Evolutionary conservation across 2,329 filamentous ascomycete species (phyloP), one percentile per base, ranked within the genome.

Genomic region (Diaporthe destruens): DNA sequence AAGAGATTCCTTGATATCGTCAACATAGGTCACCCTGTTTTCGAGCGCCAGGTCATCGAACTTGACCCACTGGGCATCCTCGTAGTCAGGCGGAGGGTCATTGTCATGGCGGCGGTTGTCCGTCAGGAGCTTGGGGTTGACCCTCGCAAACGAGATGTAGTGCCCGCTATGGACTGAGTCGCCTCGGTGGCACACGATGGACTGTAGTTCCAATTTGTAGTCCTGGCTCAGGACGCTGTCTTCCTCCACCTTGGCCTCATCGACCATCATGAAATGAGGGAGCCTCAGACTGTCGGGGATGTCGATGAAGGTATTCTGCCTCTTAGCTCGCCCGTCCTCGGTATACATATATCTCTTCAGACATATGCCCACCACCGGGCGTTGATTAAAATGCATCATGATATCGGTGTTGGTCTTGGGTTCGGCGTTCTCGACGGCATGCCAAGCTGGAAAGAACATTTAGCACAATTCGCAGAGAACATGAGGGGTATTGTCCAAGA

Each of bases 181-280:
- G 9, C 96, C 96, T 44, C 95, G 90, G 81, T 99, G 96, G 78
- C 96, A 98, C 23, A 99, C 93, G 3, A 97, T 91, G 0, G 95
- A 96, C 81, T 98, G 95, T 65, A 99, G 84, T 2, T 95, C 93
- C 14, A 98, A 88, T 80, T 98, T 97, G 84, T 98, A 98, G 75
- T 97, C 96, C n/a, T 92, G 91, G 78, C 92, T 93, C 3, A 97
- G 89, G 0, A 90, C 91, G 75, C 90, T 89, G 14, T 80, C 78
- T 61, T 85, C 84, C 57, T 87, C 84, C 1, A 91, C 87, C 51
- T 91, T 88, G 25, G 90, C 88, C 59, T 96, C 93, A 75, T 96
- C 93, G 29, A 92, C 90, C 59, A 87, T 80, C 80, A 98, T 95
- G 79, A 98, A 98, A 79, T 97, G 93, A 0, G 96, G 96, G 32